Conservation (phyloP, 768 basidiomycete species). For the Podaxis mareebaensis region DNA sequence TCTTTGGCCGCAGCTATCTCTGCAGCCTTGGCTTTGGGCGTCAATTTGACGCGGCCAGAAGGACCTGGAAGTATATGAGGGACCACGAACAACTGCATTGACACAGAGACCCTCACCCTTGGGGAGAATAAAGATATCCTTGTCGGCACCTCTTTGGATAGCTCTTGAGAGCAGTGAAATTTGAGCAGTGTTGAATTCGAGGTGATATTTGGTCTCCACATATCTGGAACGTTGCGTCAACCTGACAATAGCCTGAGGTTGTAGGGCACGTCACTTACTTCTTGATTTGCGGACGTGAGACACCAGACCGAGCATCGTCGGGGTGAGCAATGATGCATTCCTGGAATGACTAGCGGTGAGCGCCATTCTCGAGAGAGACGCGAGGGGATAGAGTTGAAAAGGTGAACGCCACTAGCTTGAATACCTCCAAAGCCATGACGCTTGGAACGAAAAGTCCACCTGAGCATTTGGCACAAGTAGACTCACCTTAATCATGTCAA, state of each 20-base stretch:
- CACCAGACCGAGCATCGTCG: constrained; percentile 80
- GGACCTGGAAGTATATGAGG: constrained; percentile 42
- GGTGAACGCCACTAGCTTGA: not conserved
- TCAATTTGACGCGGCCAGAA: constrained; percentile 76
- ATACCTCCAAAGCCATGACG: not conserved
- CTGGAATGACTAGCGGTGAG: constrained; percentile 38
- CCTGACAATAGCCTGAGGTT: constrained; percentile 15
- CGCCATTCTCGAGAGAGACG: constrained; percentile 13
- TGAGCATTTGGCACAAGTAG: constrained; percentile 10
- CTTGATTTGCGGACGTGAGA: constrained; percentile 92
- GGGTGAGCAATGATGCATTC: constrained; percentile 77
- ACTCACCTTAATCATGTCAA: constrained; percentile 80
- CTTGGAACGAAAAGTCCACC: not conserved
- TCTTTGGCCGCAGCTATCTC: constrained; percentile 42
- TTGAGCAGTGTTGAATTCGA: constrained; percentile 80
- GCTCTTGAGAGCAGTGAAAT: constrained; percentile 78
- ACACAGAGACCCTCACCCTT: constrained; percentile 58
- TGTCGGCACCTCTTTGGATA: constrained; percentile 79
- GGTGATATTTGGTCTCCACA: constrained; percentile 80
- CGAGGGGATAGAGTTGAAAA: not conserved
- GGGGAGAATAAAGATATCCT: constrained; percentile 81
- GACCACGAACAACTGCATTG: constrained; percentile 7
- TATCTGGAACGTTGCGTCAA: constrained; percentile 47
- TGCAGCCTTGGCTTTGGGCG: constrained; percentile 46
- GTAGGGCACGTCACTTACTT: constrained; percentile 50